phyloP scores from a whole-genome alignment of 345 rosid species.

The Eucalyptus cladocalyx region DNA sequence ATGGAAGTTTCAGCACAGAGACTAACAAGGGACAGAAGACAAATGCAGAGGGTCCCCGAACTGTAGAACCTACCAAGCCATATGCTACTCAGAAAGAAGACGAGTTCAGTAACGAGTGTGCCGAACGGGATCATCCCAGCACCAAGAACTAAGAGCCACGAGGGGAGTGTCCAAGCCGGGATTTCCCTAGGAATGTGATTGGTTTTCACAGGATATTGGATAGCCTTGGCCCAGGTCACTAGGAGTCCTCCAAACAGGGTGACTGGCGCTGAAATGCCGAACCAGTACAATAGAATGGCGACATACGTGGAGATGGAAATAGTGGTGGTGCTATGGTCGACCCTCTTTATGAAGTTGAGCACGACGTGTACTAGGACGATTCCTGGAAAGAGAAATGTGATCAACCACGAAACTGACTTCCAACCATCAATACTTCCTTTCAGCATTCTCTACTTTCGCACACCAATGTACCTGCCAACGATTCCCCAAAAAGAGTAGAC shows the following conservation, averaged over 20 bases:
- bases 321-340: background rate
- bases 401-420: background rate
- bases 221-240: background rate
- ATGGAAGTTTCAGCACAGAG: background rate
- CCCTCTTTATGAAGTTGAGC: background rate
- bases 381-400: background rate
- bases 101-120: background rate
- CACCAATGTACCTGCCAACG: background rate
- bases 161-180: background rate
- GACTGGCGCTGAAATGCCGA: background rate
- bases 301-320: background rate
- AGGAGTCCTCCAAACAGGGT: background rate
- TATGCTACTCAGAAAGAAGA: background rate
- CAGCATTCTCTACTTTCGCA: background rate
- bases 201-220: background rate
- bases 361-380: background rate
- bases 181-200: background rate
- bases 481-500: background rate
- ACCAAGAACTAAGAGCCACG: background rate
- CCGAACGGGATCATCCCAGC: background rate
- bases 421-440: background rate
- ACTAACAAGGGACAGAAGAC: background rate
- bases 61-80: background rate
- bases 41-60: background rate
- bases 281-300: background rate